Evolutionary conservation across 2,329 filamentous ascomycete genomes (phyloP).

Genomic region (Alternaria viburni): DNA sequence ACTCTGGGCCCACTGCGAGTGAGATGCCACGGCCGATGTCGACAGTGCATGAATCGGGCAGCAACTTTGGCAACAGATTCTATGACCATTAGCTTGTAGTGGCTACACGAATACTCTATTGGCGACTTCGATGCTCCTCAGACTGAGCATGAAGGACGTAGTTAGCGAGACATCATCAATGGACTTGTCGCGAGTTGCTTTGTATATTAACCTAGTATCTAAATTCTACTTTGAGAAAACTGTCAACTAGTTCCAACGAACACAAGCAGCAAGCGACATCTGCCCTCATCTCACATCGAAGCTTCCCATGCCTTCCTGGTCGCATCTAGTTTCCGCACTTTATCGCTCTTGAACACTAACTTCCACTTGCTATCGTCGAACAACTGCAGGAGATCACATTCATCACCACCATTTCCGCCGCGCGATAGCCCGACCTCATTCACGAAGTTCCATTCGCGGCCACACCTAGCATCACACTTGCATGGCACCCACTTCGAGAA

Average conservation of each 20-base stretch:
- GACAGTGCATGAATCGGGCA: not conserved
- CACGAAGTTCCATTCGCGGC: conserved; percentile 8
- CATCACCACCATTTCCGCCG: not conserved
- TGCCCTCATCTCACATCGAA: not conserved
- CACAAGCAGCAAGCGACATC: not conserved
- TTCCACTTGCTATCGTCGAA: conserved; percentile 1
- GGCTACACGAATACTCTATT: not conserved
- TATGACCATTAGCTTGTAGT: not conserved
- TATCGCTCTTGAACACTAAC: conserved; percentile 1
- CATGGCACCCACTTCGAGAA: conserved; percentile 9
- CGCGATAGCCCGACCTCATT: conserved; percentile 4
- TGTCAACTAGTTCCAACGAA: not conserved
- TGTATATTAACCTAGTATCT: not conserved
- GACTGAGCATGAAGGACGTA: too few relatives aligned
- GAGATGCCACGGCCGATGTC: not conserved
- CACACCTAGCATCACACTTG: conserved; percentile 1
- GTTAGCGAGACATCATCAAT: not conserved
- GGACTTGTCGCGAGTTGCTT: not conserved
- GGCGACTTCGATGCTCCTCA: too few relatives aligned
- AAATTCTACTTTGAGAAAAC: not conserved
- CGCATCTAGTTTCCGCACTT: conserved; percentile 3
- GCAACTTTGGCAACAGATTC: not conserved
- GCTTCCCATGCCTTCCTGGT: conserved; percentile 6
- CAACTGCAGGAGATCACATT: conserved; percentile 1
- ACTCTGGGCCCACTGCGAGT: not conserved